Base-by-base conservation (phyloP, 208 protist species). In the Endotrypanum monterogeii region DNA sequence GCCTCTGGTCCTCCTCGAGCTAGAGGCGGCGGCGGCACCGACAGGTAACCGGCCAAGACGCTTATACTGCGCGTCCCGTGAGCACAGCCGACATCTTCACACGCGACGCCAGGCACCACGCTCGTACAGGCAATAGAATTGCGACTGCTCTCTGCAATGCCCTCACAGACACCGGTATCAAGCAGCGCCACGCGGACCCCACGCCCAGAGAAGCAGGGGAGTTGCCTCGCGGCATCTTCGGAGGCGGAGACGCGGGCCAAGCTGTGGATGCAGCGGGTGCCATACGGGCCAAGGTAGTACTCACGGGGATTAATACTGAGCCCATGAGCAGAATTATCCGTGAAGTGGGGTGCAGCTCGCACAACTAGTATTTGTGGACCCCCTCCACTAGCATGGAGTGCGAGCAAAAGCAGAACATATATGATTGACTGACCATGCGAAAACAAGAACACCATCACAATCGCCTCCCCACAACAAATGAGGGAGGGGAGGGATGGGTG, bases 51-150 rank as follows among this genome's bases (percentile, higher is more conserved):
- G 0, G 89, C 97, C 63, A 99, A 86, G 14, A 98, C 71, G 57
- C 98, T 98, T 12, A 98, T 90, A n/a, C 98, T 98, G 78, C 98
- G 98, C 5, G 98, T 99, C 30, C 99, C 99, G 79, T 99, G 99
- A 11, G 96, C 97, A 50, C 99, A 79, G 1, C 79, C 75, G 44
- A 91, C 88, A 30, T 96, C 92, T 28, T 70, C 73, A 60, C 91
- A 96, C 28, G 63, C 56, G 2, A 90, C 73, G 8, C 73, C 76
- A 12, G 88, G 89, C 50, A 96, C 85, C 56, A 94, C 77, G 74
- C 89, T 94, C 1, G 76, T 75, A 61, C 90, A 95, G 52, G 37
- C 41, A 7, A 89, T 54, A 7, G 60, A n/a, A 67, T 81, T 81
- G 25, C 55, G 67, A 18, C 82, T 89, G 41, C n/a, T 28, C n/a